Evolutionary conservation across 768 basidiomycete species (phyloP), one percentile per base, ranked within the genome.

Genomic region (Mycena vitilis): DNA sequence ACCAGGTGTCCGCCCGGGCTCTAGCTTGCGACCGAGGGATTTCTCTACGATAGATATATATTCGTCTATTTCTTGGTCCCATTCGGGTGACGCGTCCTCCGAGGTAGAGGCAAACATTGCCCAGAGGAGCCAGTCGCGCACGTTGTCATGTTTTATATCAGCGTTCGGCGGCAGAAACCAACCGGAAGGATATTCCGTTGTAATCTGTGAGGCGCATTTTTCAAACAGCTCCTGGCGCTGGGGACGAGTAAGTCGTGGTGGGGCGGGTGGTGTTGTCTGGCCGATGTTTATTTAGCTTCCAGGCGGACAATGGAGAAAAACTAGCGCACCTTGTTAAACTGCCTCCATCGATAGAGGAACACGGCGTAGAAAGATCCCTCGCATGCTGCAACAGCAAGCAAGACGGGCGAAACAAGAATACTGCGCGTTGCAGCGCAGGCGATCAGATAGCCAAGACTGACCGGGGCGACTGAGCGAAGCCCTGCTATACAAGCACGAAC

Each of bases 101-200:
- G 77, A 73, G 7, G 82, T 77, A 4, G 80, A 76, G 1, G 84
- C 84, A 73, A 90, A 91, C 25, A 91, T 67, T 0, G 88, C 86
- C 89, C 89, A 91, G 8, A 88, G 79, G n/a, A 91, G 74, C 90
- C 89, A 91, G 53, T 89, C 87, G 7, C 80, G 54, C 47, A 86
- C 76, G 66, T 91, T 89, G 20, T 85, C 81, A 22, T 82, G 82
- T 57, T 78, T 81, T 59, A 87, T 73, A 11, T 54, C 71, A 61
- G 60, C 60, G 23, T 76, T 59, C 2, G 77, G 55, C 6, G 78
- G 79, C 9, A 82, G 75, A 75, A 91, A 91, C 89, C 90, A 92
- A 34, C 85, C 86, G 3, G 80, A 80, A 0, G 82, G 79, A 47
- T 81, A 78, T 36, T 80, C 75, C 11, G 56, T 22, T 2, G 64